phyloP scores from a whole-genome alignment of 768 basidiomycete species.

The Kwoniella dejecticola region DNA sequence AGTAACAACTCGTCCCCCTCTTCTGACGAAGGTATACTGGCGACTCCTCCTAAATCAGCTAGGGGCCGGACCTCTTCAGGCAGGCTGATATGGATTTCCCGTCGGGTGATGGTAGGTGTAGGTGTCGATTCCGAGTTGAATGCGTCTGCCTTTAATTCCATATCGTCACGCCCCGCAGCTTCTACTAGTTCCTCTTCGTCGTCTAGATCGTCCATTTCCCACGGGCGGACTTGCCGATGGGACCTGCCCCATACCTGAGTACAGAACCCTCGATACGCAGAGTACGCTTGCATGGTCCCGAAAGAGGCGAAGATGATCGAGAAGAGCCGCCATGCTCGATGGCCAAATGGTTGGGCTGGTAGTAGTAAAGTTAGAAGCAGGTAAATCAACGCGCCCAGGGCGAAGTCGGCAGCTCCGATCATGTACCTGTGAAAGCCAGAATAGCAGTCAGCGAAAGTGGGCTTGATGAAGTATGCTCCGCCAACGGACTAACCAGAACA shows the following conservation, averaged over 20 bases:
- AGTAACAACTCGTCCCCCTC: slow-evolving; percentile 9
- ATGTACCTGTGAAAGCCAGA: slow-evolving; percentile 34
- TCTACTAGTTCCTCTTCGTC: slow-evolving; percentile 28
- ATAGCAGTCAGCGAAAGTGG: not conserved
- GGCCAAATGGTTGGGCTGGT: slow-evolving; percentile 26
- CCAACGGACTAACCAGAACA: slow-evolving; percentile 42
- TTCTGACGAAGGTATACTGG: slow-evolving; percentile 7
- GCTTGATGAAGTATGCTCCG: too few species aligned
- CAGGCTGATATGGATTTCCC: not conserved
- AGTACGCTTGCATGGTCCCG: slow-evolving; percentile 45
- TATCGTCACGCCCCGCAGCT: not conserved
- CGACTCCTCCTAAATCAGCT: slow-evolving; percentile 26
- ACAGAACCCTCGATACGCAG: slow-evolving; percentile 49
- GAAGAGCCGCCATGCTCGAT: slow-evolving; percentile 39
- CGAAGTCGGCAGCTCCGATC: slow-evolving; percentile 40
- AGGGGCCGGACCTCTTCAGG: slow-evolving; percentile 29
- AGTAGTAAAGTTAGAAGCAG: slow-evolving; percentile 40
- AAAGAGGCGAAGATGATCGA: slow-evolving; percentile 43
- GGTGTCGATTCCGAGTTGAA: too few species aligned
- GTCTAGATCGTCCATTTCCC: slow-evolving; percentile 47
- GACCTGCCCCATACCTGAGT: slow-evolving; percentile 44
- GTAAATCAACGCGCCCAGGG: slow-evolving; percentile 34
- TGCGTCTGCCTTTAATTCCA: slow-evolving; percentile 12
- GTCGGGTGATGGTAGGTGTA: not conserved
- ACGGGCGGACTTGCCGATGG: slow-evolving; percentile 43